A percentile compares a stretch with the other conserved stretches of the same genome.
Evolutionary conservation across 805 yeast genomes (phyloP).

Genomic region (Brettanomyces anomalus): DNA sequence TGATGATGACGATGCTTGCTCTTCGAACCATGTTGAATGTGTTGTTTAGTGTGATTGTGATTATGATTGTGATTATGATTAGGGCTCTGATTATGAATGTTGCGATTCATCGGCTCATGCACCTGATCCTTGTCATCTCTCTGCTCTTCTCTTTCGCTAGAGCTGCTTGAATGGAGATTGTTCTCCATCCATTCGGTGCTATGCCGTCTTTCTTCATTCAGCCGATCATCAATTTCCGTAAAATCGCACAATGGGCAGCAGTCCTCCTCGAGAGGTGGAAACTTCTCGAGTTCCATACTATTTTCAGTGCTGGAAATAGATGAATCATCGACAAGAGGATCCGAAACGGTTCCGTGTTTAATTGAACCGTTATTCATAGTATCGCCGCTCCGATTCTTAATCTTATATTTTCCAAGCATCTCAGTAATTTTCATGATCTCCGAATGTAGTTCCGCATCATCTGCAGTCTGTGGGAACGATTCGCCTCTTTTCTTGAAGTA

Average conservation of each 20-base stretch:
- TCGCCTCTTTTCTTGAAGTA: slow-evolving; percentile 10
- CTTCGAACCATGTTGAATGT: slow-evolving; percentile 1
- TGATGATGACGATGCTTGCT: slow-evolving; percentile 2
- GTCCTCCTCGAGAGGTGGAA: too few species aligned
- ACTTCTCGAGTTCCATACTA: too few species aligned
- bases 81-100: neutral
- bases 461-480: neutral
- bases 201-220: slow-evolving; percentile 10
- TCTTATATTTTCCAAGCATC: neutral
- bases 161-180: too few species aligned
- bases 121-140: too few species aligned
- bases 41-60: slow-evolving; percentile 1
- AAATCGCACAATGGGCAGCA: slow-evolving; percentile 2
- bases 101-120: too few species aligned
- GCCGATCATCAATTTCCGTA: slow-evolving; percentile 9
- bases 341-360: neutral
- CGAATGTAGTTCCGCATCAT: neutral
- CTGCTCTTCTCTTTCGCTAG: too few species aligned
- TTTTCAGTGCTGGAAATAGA: slow-evolving; percentile 7
- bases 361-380: neutral
- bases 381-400: neutral
- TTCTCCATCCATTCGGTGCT: slow-evolving; percentile 6
- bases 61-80: slow-evolving; percentile 3
- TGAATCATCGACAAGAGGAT: neutral
- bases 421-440: neutral